Base-by-base conservation (phyloP, 2,329 filamentous ascomycete species). In the Dissoconium aciculare region DNA sequence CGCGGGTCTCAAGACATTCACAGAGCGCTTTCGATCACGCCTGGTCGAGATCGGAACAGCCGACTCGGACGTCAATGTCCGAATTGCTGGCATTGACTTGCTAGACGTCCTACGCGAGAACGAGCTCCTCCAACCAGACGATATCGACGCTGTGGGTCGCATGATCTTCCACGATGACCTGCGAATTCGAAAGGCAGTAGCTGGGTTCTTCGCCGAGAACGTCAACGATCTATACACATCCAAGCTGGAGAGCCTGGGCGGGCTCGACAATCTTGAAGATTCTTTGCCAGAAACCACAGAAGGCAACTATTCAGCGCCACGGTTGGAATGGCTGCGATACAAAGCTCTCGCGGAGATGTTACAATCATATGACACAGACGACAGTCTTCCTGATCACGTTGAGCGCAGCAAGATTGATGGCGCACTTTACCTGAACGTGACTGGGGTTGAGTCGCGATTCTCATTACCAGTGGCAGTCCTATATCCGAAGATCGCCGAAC, bases 11-110 rank as follows among this genome's bases (percentile, higher is more conserved):
- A 79, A 83, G 34, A 81, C 84, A 36, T 98, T 95, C 47, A 93
- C 91, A 19, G 89, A 95, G 53, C 71, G 84, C 28, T 98, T 95
- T 55, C 71, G 85, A 28, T 66, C 76, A 4, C 74, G 89, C 15
- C 64, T 98, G 23, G 78, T 95, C 15, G 89, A 98, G 57, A 94
- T 98, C 63, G 85, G 85, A 1, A 82, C 78, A 5, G 71, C 74
- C 38, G 89, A 98, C 54, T 70, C 78, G 0, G 89, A 98, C 44
- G 62, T 78, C 10, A 69, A 67, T 31, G 83, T 95, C 16, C 75
- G 89, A 19, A 78, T 83, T 5, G 68, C 74, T 5, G 78, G 82
- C 5, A 78, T 98, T 28, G 72, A 81, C 31, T 68, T 93, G 24
- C 72, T 94, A 11, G 81, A 92, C 42, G 67, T 77, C 14, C 67